A percentile compares a stretch with the other conserved stretches of the same genome.
Conservation (phyloP, 441 rosid genomes). For the Isatis lusitanica region DNA sequence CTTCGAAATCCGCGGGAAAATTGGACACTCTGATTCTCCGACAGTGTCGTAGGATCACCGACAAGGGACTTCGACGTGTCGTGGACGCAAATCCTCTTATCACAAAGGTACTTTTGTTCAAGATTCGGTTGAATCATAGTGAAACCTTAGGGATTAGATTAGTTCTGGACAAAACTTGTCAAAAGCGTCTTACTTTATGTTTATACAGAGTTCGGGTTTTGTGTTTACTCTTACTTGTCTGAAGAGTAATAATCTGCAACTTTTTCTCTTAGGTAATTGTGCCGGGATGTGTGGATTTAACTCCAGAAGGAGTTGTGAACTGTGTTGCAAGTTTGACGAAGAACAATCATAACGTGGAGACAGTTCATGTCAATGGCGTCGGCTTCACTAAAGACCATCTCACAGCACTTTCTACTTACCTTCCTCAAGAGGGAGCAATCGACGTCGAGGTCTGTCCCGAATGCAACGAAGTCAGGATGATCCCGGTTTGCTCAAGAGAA, state of each 20-base stretch:
- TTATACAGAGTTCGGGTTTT: neutral
- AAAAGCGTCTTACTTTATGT: no score
- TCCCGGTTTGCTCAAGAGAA: constrained; percentile 46
- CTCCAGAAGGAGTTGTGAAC: constrained; percentile 67
- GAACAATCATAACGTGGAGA: constrained; percentile 32
- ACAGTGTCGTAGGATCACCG: constrained; percentile 45
- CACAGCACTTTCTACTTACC: constrained; percentile 28
- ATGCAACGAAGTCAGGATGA: constrained; percentile 52
- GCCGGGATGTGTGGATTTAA: constrained; percentile 64
- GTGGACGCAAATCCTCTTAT: constrained; percentile 48
- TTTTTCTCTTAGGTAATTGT: constrained; percentile 48
- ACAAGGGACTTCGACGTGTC: constrained; percentile 49
- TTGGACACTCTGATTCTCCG: constrained; percentile 43
- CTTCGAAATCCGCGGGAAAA: constrained; percentile 51
- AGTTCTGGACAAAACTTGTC: neutral
- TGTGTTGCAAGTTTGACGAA: constrained; percentile 53
- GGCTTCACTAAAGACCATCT: constrained; percentile 49
- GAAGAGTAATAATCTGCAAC: neutral
- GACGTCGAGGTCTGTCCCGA: constrained; percentile 59
- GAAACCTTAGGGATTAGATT: neutral
- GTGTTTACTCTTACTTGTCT: neutral
- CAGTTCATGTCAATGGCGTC: constrained; percentile 50
- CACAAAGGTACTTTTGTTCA: constrained; percentile 38
- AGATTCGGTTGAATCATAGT: neutral
- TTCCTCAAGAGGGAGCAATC: constrained; percentile 19